Conservation (phyloP, 352 stramenopile species). For the Globisporangium takayamanum region DNA sequence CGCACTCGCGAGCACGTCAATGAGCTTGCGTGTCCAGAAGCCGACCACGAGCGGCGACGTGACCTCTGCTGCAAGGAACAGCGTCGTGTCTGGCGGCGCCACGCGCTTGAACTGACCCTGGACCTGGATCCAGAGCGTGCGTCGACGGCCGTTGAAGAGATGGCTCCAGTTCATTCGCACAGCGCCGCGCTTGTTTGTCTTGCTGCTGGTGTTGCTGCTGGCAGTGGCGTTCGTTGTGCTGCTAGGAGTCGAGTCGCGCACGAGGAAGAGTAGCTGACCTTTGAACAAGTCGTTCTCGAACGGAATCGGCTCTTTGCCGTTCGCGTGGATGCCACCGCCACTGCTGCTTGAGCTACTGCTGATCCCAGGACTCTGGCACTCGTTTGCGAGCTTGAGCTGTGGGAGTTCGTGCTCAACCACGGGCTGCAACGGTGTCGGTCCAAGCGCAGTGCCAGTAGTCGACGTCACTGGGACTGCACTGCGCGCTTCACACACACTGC, state of each 20-base stretch:
- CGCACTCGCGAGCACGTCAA: constrained; percentile 28
- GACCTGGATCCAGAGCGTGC: constrained; percentile 46
- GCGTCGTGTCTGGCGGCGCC: constrained; percentile 17
- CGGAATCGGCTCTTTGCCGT: constrained; percentile 30
- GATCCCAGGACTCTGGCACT: constrained; percentile 13
- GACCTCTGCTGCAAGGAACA: constrained; percentile 52
- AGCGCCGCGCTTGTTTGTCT: background rate
- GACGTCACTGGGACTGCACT: background rate
- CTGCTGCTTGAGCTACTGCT: constrained; percentile 3
- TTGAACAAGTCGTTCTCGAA: constrained; percentile 43
- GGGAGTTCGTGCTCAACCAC: constrained; percentile 16
- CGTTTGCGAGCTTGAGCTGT: constrained; percentile 27
- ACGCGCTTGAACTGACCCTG: constrained; percentile 54
- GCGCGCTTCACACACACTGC: background rate
- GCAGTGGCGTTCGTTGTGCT: background rate
- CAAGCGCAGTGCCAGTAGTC: background rate
- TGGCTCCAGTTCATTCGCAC: constrained; percentile 18
- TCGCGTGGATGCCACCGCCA: constrained; percentile 9
- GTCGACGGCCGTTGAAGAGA: constrained; percentile 30
- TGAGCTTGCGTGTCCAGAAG: constrained; percentile 30
- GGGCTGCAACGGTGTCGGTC: background rate
- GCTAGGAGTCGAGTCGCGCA: constrained; percentile 16
- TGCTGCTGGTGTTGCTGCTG: background rate
- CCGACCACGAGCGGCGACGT: constrained; percentile 20
- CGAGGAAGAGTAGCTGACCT: constrained; percentile 31